Evolutionary conservation across 352 stramenopile genomes (phyloP), one percentile per base, ranked within the genome.

Genomic region (Phytophthora sojae): DNA sequence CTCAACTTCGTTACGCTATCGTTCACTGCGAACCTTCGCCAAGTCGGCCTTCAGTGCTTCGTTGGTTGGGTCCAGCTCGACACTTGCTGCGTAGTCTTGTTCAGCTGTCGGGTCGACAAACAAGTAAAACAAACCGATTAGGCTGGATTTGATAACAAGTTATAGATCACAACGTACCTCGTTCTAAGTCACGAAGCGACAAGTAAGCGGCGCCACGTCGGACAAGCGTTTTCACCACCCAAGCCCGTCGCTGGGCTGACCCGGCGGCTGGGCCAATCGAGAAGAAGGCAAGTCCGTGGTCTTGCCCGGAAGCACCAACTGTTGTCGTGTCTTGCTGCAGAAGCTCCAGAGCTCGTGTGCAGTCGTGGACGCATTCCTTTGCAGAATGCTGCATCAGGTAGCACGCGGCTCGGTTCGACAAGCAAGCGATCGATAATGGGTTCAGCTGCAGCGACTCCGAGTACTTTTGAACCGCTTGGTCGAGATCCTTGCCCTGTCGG

Each of bases 201-300:
- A 73, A 65, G 32, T 81, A 78, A 7, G 85, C 88, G 6, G 82
- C 82, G 37, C 83, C 88, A 11, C 88, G 82, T 56, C 85, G 80
- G 39, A 93, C 82, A 3, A 95, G 73, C 1, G 87, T 93, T 66
- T 91, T 90, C n/a, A 95, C 63, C 0, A 95, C 88, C 83, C 86
- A 95, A 12, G 63, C 72, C 15, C 85, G 81, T n/a, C 88, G 83
- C 63, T 92, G 83, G 4, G 54, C 19, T 17, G 83, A 85, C 1
- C 88, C 86, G 44, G 85, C 63, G 0, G 83, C 69, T 35, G 88
- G 88, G 2, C 79, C 79, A 12, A 81, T 76, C 0, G 79, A 82
- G 53, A 89, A 94, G 32, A 90, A 92, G 7, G 80, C 75, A n/a
- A 93, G 75, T 17, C 69, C 54, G 9, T 57, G 61, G 2, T 67